Conservation (phyloP, 345 rosid species). For the Abelmoschus esculentus region DNA sequence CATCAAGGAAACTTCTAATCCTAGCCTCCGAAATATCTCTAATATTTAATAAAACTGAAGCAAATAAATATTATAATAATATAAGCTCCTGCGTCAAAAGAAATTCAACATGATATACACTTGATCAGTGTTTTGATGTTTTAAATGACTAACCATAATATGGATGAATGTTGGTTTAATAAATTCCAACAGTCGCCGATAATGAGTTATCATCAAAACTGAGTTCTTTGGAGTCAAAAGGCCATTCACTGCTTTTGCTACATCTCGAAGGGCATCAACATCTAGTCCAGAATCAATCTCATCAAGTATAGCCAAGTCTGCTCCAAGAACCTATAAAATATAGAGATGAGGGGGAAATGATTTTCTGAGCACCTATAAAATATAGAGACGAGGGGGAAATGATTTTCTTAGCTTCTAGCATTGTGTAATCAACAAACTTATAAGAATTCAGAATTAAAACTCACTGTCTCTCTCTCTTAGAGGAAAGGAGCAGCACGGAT, state of each 20-base stretch:
- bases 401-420: neutral
- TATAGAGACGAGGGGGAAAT: conserved; percentile 1
- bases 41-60: no score
- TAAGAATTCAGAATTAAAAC: neutral
- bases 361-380: conserved; percentile 37
- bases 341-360: conserved; percentile 5
- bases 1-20: no score
- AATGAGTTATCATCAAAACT: conserved; percentile 88
- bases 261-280: conserved; percentile 88
- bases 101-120: neutral
- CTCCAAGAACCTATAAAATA: conserved; percentile 68
- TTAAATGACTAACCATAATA: conserved; percentile 58
- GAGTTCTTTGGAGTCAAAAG: conserved; percentile 77
- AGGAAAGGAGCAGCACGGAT: neutral
- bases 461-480: neutral
- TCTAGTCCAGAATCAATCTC: conserved; percentile 98
- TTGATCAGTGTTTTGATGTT: neutral
- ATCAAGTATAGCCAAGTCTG: conserved; percentile 81
- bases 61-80: no score
- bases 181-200: conserved; percentile 68
- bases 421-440: neutral
- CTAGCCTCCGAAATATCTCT: no score
- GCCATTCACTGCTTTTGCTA: conserved; percentile 88
- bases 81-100: no score
- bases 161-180: conserved; percentile 74